phyloP scores from a whole-genome alignment of 352 stramenopile genomes.

The Phytopythium aichiense region DNA sequence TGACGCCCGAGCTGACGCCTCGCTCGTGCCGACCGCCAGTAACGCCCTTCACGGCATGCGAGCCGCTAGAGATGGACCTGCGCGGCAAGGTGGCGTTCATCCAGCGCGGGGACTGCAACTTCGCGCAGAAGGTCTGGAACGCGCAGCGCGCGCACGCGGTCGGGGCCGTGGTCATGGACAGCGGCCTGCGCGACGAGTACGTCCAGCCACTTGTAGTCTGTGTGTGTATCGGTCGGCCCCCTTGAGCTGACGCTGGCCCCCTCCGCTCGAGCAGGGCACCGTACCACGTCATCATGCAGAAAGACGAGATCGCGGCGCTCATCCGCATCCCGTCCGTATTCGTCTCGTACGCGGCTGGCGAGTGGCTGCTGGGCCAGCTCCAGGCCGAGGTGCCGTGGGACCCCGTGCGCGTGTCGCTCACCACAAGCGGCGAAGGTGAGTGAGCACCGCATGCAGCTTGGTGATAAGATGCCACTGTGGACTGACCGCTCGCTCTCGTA shows the following conservation, averaged over 20 bases:
- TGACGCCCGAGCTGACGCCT: background rate
- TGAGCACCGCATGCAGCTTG: background rate
- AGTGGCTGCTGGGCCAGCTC: constrained; percentile 44
- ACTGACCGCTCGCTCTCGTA: constrained; percentile 9
- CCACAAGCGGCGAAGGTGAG: constrained; percentile 56
- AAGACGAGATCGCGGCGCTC: constrained; percentile 62
- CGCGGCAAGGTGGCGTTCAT: constrained; percentile 68
- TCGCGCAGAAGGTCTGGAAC: constrained; percentile 54
- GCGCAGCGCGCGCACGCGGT: constrained; percentile 57
- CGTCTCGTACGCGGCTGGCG: constrained; percentile 59
- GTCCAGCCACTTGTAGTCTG: constrained; percentile 8
- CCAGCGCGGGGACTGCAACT: constrained; percentile 66
- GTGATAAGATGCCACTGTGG: background rate
- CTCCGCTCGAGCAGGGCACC: constrained; percentile 28
- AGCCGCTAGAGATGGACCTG: constrained; percentile 45
- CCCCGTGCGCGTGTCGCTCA: constrained; percentile 53
- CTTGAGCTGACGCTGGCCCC: background rate
- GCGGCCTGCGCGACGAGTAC: constrained; percentile 48
- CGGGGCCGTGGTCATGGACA: constrained; percentile 77
- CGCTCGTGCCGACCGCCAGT: constrained; percentile 14
- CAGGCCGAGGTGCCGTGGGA: constrained; percentile 42
- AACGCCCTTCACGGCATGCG: constrained; percentile 57
- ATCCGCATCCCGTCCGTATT: constrained; percentile 71
- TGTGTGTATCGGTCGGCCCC: background rate
- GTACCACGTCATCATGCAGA: constrained; percentile 85